Base-by-base conservation (phyloP, 2,329 filamentous ascomycete species). In the Colletotrichum agaves region DNA sequence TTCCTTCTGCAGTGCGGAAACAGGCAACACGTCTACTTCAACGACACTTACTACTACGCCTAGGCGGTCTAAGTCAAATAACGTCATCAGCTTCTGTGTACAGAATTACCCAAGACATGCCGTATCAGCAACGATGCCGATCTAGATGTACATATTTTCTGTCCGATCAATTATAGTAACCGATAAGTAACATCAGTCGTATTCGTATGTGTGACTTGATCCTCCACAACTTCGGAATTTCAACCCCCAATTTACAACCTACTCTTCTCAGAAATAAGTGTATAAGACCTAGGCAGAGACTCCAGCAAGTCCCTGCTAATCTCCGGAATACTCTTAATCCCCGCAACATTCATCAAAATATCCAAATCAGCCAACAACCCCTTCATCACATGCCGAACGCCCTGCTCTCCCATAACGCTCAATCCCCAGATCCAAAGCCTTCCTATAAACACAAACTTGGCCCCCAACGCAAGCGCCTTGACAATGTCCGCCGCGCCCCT, bases 401-500 rank as follows among this genome's bases (percentile, higher is more conserved):
- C 61, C 4, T 63, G 46, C 53, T 67, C 64, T 1, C 64, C 64
- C 64, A 68, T 71, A 5, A 65, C 46, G 13, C 71, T 69, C 67
- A 72, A 10, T 4, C 69, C 69, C 67, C 69, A 90, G 21, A 90
- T 80, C 82, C 86, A 89, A 3, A 89, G 79, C 6, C 88, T 75
- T 0, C 88, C 88, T 0, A 90, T 79, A 61, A 89, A 88, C 31
- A 84, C 86, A 4, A 84, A 85, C 17, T 81, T 86, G 0, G 86
- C 87, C 0, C 87, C 87, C 2, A 89, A 71, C 12, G 85, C 86
- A 6, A 89, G 75, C 0, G 85, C 85, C 72, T 89, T 89, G 56
- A 88, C 78, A 1, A 89, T 82, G 70, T 90, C 87, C 0, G 86
- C 85, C 2, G 87, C 88, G 33, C 85, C 80, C 21, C 85, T 82